Evolutionary conservation across 2,329 filamentous ascomycete species (phyloP), one percentile per base, ranked within the genome.

Genomic region (Alternaria postmessia): DNA sequence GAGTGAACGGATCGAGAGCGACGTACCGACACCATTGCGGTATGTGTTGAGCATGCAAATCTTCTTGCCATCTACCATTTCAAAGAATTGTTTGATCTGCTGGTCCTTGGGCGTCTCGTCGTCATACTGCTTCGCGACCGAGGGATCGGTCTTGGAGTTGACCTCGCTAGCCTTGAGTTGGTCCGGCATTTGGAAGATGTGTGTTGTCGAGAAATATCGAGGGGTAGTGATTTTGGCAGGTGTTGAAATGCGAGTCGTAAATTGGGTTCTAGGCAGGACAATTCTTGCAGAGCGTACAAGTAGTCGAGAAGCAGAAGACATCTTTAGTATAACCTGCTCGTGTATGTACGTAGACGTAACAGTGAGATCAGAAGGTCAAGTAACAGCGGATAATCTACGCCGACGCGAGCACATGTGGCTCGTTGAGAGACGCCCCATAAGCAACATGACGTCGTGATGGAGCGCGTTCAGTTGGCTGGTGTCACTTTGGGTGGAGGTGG

Each of bases 81-180:
- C 70, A 74, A 81, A 84, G 51, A 84, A 79, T 51, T 84, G 81
- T 53, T 81, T 73, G 68, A 83, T 80, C 62, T 84, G 82, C 63
- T 81, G 68, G n/a, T 78, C 75, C 32, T 76, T 77, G 26, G 81
- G 77, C 5, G 81, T 79, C 32, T 80, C 65, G 51, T 68, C 75
- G 69, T 85, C 83, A 54, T 78, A 83, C 69, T 85, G 83, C 68
- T 83, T 84, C n/a, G 78, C 64, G 57, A 84, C 80, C 2, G 80
- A 80, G 26, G 83, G 82, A 66, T 85, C 83, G 46, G 72, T 80
- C 60, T 80, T 65, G 42, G 80, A 78, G 62, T 77, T 72, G 68
- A 84, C 67, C 61, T 84, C 81, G 57, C 69, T 61, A 20, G 68
- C 48, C 43, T 72, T 81, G 43, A 82, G 70, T 59, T 66, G 57